phyloP scores from a whole-genome alignment of 164 flowering plant species.

The Akebia trifoliata region DNA sequence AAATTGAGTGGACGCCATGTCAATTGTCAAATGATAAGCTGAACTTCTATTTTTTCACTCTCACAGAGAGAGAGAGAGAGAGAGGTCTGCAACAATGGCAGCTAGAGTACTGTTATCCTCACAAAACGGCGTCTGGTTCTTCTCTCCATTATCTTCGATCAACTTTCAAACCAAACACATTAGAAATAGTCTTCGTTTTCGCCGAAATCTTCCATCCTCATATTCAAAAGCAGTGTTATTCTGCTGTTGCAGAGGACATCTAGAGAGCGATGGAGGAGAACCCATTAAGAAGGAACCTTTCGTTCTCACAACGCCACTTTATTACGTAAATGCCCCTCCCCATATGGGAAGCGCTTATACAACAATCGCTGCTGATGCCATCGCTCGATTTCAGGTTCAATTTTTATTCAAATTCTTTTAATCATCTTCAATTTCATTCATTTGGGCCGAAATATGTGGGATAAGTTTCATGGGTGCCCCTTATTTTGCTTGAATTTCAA shows the following conservation, averaged over 20 bases:
- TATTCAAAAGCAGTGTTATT: conserved; percentile 22
- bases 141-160: conserved; percentile 33
- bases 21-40: too few species aligned
- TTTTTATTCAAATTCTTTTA: neutral
- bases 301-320: conserved; percentile 92
- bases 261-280: conserved; percentile 6
- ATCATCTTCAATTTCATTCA: neutral
- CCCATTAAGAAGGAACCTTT: conserved; percentile 36
- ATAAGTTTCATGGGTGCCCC: too few species aligned
- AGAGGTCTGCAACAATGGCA: conserved; percentile 50
- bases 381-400: conserved; percentile 89
- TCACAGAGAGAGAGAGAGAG: too few species aligned
- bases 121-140: conserved; percentile 33
- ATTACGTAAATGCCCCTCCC: conserved; percentile 98
- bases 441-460: too few species aligned
- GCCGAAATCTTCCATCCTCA: conserved; percentile 16
- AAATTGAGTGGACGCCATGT: too few species aligned
- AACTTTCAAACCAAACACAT: conserved; percentile 16
- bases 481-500: too few species aligned
- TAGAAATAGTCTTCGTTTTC: conserved; percentile 25
- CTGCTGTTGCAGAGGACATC: conserved; percentile 24
- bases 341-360: conserved; percentile 99
- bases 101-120: conserved; percentile 40
- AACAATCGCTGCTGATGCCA: conserved; percentile 94
- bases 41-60: too few species aligned